phyloP scores from a whole-genome alignment of 257 asterid species.

The Nyctanthes arbortristis region DNA sequence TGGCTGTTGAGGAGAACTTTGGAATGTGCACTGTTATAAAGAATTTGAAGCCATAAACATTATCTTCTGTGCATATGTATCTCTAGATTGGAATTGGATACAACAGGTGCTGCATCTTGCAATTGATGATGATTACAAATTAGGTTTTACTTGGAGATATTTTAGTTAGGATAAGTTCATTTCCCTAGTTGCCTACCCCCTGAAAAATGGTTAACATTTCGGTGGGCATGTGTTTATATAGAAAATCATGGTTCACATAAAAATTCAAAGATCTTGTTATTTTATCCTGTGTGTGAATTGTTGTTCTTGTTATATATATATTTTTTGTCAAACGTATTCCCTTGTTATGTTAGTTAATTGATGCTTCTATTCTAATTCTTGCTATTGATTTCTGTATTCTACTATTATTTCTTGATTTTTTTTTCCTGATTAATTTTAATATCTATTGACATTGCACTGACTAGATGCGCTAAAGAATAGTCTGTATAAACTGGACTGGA shows the following conservation, averaged over 20 bases:
- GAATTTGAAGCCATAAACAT: not conserved
- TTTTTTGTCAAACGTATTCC: no score
- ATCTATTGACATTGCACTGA: conserved; percentile 19
- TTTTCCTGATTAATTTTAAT: conserved; percentile 6
- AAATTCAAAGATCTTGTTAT: not conserved
- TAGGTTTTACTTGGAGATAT: not conserved
- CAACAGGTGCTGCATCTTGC: not conserved
- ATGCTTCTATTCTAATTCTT: no score
- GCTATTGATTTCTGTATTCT: no score
- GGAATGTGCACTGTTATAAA: no score
- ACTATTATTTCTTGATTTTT: not conserved
- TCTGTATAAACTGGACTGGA: conserved; percentile 62
- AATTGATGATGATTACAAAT: not conserved
- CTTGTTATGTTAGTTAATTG: no score
- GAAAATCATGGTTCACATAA: not conserved
- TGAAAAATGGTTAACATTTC: not conserved
- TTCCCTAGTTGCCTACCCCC: not conserved
- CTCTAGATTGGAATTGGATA: not conserved
- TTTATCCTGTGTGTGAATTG: not conserved
- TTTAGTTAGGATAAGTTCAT: not conserved
- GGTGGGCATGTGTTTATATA: not conserved
- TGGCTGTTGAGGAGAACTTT: not conserved
- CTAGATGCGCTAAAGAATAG: conserved; percentile 64
- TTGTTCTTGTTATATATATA: no score
- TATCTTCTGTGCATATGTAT: not conserved